Conservation (phyloP, 257 asterid species). For the Anisodus tanguticus region DNA sequence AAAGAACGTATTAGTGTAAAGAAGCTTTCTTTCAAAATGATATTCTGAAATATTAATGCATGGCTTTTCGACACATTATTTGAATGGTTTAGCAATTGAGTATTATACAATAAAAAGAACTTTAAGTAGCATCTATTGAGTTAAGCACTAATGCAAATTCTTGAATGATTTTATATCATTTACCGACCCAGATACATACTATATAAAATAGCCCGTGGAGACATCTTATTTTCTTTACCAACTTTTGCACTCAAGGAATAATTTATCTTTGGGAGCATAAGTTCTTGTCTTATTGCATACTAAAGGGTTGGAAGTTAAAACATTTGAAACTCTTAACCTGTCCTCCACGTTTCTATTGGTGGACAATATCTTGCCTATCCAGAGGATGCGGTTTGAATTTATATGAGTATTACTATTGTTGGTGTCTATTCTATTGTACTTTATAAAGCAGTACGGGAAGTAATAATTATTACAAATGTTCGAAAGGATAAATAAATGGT, state of each 20-base stretch:
- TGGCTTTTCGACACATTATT: not conserved
- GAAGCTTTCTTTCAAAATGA: not conserved
- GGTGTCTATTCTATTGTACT: no score
- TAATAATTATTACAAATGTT: no score
- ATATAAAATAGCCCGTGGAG: not conserved
- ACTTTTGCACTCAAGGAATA: conserved; percentile 27
- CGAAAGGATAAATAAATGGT: no score
- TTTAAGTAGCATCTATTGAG: not conserved
- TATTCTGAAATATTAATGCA: not conserved
- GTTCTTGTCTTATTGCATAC: not conserved
- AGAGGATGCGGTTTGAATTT: not conserved
- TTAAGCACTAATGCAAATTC: not conserved
- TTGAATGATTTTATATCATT: not conserved
- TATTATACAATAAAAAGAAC: not conserved
- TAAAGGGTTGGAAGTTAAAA: not conserved
- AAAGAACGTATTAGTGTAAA: not conserved
- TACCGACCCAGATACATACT: not conserved
- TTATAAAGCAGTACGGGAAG: no score
- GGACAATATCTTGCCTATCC: not conserved
- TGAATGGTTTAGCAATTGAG: not conserved
- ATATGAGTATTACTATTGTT: not conserved
- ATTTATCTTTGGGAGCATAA: not conserved
- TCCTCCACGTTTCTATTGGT: conserved; percentile 14
- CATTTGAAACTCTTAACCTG: not conserved
- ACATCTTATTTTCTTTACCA: conserved; percentile 22